Percentiles rank a stretch among this genome's conserved stretches.
Evolutionary conservation across 768 basidiomycete species (phyloP).

Genomic region (Tulasnella sp.): DNA sequence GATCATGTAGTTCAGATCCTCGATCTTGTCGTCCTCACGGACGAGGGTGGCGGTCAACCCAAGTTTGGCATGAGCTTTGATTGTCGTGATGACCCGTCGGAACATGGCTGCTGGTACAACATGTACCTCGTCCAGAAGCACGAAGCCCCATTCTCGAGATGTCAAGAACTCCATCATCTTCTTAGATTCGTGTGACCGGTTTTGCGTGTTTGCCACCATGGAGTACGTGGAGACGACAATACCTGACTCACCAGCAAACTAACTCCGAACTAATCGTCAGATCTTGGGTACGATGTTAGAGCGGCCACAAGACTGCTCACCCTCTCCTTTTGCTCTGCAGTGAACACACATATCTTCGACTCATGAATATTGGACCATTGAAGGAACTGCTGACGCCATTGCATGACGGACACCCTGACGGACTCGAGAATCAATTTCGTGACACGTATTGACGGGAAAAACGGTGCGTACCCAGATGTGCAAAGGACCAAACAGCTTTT

Average conservation of each 20-base stretch:
- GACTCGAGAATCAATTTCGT: not conserved
- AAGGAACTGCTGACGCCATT: slow-evolving; percentile 98
- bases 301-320: slow-evolving; percentile 30
- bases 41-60: slow-evolving; percentile 96
- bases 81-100: slow-evolving; percentile 91
- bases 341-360: slow-evolving; percentile 92
- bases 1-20: slow-evolving; percentile 97
- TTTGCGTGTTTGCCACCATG: slow-evolving; percentile 98
- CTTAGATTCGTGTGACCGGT: slow-evolving; percentile 96
- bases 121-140: slow-evolving; percentile 95
- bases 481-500: slow-evolving; percentile 96
- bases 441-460: not conserved
- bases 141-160: slow-evolving; percentile 98
- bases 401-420: slow-evolving; percentile 53
- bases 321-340: slow-evolving; percentile 94
- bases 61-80: slow-evolving; percentile 97
- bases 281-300: not conserved
- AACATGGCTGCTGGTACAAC: slow-evolving; percentile 99
- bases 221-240: slow-evolving; percentile 99
- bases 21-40: slow-evolving; percentile 97
- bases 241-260: slow-evolving; percentile 96
- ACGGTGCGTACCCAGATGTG: slow-evolving; percentile 83
- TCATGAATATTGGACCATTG: slow-evolving; percentile 98
- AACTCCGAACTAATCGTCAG: not conserved
- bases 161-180: slow-evolving; percentile 99